Percentiles rank a stretch among this genome's conserved stretches.
Evolutionary conservation across 768 basidiomycete genomes (phyloP).

Genomic region (Tephrocybe rancida): DNA sequence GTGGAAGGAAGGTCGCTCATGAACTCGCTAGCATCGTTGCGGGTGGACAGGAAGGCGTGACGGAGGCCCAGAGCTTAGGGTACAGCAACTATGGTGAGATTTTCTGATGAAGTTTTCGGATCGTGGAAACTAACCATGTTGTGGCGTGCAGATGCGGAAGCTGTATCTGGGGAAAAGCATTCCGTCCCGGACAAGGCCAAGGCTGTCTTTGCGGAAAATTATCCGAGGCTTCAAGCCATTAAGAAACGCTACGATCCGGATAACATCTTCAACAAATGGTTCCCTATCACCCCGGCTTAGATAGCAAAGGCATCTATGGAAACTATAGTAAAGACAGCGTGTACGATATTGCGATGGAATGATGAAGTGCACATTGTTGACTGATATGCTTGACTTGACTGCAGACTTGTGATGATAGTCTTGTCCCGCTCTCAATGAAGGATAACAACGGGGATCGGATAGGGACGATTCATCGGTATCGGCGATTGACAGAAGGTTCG

Average conservation of each 20-base stretch:
- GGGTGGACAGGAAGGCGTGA: slow-evolving; percentile 29
- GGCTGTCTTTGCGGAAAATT: slow-evolving; percentile 36
- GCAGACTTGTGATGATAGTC: too few relatives aligned
- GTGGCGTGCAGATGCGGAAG: slow-evolving; percentile 7
- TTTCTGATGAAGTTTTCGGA: not conserved
- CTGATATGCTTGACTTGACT: too few relatives aligned
- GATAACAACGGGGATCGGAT: too few relatives aligned
- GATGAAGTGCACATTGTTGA: too few relatives aligned
- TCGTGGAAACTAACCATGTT: not conserved
- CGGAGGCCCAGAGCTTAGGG: slow-evolving; percentile 30
- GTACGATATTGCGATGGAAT: too few relatives aligned
- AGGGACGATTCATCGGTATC: too few relatives aligned
- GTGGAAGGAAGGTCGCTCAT: slow-evolving; percentile 22
- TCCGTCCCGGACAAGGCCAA: slow-evolving; percentile 18
- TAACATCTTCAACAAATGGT: slow-evolving; percentile 36
- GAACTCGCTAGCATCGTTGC: slow-evolving; percentile 34
- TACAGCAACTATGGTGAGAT: slow-evolving; percentile 51
- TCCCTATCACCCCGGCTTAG: slow-evolving; percentile 26
- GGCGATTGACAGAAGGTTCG: too few relatives aligned
- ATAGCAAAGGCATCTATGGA: too few relatives aligned
- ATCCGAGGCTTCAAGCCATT: slow-evolving; percentile 34
- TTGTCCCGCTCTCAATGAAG: too few relatives aligned
- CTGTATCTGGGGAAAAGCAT: slow-evolving; percentile 9
- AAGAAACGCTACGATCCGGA: slow-evolving; percentile 31
- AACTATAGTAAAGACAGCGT: too few relatives aligned